Base-by-base conservation (phyloP, 225 moss, liverwort and hornwort species). In the Ulota crispa region DNA sequence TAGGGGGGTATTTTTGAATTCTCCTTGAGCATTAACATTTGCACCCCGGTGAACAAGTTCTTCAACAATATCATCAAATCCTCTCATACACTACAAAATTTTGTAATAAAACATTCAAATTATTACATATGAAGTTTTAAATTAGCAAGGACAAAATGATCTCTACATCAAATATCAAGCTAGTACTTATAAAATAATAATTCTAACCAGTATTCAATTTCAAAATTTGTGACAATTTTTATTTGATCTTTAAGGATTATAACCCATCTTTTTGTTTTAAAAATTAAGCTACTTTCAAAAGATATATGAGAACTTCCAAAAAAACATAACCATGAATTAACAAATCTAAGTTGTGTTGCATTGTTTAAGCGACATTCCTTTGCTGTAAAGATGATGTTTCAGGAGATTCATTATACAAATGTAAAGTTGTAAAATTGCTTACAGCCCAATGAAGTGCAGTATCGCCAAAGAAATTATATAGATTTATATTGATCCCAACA, bases 381-480 rank as follows among this genome's bases (percentile, higher is more conserved):
- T 32, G 2, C 0, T 30, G 14, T 8, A 0, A 0, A 9, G 0
- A 3, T 0, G 9, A 9, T 32, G 5, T n/a, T 32, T 45, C 4
- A 0, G 2, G 9, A 0, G 9, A 8, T 76, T 45, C 28, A 6
- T 45, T 14, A 43, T 28, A 14, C 27, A 2, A 4, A 15, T 2
- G 3, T 1, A 18, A 6, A 36, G 23, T 3, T 1, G 2, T 1
- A 8, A 64, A 12, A 64, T 43, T 72, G 0, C 77, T 90, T 92
- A 96, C 91, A 52, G 92, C 93, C 95, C 96, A 97, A 63, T 95
- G 95, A 19, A 97, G 90, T 65, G 96, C 89, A 9, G 87, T 89
- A 50, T 97, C 95, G 27, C 89, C 90, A 54, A 74, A 81, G 19
- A 78, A 76, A 56, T 93, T 95, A 15, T 11, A 70, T 30, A 92